A percentile compares a stretch with the other conserved stretches of the same genome.
Evolutionary conservation across 208 protist species (phyloP).

Genomic region (Trypanosoma grayi): DNA sequence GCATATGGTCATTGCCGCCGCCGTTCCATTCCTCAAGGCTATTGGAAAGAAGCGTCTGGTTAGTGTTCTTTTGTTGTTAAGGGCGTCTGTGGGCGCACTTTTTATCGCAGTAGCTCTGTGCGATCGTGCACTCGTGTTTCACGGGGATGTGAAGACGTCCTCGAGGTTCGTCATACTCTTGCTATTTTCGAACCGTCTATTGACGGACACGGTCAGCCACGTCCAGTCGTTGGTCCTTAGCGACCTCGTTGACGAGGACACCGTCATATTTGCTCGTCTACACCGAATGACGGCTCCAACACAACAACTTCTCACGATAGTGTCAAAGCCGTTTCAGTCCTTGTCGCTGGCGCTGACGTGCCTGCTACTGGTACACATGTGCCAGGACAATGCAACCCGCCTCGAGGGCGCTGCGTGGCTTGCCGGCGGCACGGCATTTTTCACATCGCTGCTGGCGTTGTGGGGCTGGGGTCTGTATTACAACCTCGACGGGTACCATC

Average conservation of each 20-base stretch:
- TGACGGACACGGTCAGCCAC: slow-evolving; percentile 6
- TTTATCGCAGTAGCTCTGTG: slow-evolving; percentile 11
- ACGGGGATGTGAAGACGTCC: neutral
- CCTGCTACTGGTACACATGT: slow-evolving; percentile 9
- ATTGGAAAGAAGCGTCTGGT: slow-evolving; percentile 19
- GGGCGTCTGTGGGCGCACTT: slow-evolving; percentile 10
- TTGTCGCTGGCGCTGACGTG: slow-evolving; percentile 23
- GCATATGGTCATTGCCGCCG: neutral
- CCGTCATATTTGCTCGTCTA: slow-evolving; percentile 46
- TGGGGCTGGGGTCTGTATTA: slow-evolving; percentile 49
- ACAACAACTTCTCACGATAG: slow-evolving; percentile 9
- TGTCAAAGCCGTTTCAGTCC: slow-evolving; percentile 22
- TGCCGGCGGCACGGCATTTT: slow-evolving; percentile 26
- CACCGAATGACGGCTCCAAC: slow-evolving; percentile 22
- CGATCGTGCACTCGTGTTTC: neutral
- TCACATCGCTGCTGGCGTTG: slow-evolving; percentile 22
- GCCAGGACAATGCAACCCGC: neutral
- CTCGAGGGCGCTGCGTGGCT: slow-evolving; percentile 25
- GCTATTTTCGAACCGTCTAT: slow-evolving; percentile 13
- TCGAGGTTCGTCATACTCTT: slow-evolving; percentile 12
- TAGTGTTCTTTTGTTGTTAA: slow-evolving; percentile 3
- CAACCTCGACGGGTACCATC: slow-evolving; percentile 62
- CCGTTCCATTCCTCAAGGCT: neutral
- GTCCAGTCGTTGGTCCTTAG: slow-evolving; percentile 18
- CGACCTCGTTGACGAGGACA: slow-evolving; percentile 51